Evolutionary conservation across 768 basidiomycete species (phyloP).

Genomic region (Phylloporus sp.): DNA sequence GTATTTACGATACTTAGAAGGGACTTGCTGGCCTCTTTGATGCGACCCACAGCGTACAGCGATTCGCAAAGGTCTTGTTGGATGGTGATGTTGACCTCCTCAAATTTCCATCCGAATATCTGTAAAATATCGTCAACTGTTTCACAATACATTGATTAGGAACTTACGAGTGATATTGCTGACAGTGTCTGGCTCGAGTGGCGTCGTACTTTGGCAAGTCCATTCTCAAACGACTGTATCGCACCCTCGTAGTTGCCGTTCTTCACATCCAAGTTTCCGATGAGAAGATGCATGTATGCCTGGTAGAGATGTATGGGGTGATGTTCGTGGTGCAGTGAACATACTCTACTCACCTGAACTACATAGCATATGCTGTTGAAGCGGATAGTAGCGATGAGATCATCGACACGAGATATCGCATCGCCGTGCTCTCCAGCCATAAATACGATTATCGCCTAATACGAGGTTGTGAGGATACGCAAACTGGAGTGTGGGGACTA

Average conservation of each 20-base stretch:
- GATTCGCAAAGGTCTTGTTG: constrained; percentile 4
- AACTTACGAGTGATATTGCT: constrained; percentile 1
- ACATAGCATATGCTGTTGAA: not conserved
- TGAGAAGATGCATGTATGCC: constrained; percentile 9
- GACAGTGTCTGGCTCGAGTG: not conserved
- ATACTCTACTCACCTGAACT: not conserved
- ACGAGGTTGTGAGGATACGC: not conserved
- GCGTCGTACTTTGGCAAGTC: not conserved
- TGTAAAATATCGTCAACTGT: not conserved
- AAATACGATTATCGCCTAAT: constrained; percentile 5
- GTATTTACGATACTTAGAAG: not conserved
- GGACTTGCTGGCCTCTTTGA: not conserved
- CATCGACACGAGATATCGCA: constrained; percentile 3
- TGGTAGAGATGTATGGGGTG: not conserved
- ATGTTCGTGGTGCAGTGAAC: too few species aligned
- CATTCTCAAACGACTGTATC: not conserved
- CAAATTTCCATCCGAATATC: constrained; percentile 10
- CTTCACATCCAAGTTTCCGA: not conserved
- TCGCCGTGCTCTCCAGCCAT: constrained; percentile 1
- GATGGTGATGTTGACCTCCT: not conserved
- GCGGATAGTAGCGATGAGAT: not conserved
- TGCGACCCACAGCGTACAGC: not conserved
- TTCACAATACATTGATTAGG: too few species aligned
- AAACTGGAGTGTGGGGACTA: not conserved
- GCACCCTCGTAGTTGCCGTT: not conserved